phyloP scores from a whole-genome alignment of 352 stramenopile species.

The Phytopythium boreale region DNA sequence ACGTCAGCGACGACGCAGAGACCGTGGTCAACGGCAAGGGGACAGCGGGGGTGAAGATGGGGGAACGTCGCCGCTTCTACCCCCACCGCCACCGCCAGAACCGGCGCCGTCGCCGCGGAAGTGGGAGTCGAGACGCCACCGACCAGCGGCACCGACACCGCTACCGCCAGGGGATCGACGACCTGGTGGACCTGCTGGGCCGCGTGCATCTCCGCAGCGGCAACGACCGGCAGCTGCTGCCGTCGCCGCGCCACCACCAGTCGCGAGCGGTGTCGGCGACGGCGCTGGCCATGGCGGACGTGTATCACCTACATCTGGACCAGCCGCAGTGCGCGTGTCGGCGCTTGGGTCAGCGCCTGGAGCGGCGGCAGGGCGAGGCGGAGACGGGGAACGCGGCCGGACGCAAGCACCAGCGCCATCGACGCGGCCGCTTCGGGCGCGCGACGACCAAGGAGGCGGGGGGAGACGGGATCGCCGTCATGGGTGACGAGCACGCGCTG shows the following conservation, averaged over 20 bases:
- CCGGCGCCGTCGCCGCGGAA: not conserved
- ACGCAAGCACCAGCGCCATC: not conserved
- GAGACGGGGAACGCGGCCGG: not conserved
- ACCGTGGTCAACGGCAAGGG: not conserved
- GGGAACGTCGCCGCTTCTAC: not conserved
- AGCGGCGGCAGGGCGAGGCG: not conserved
- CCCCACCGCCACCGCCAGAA: not conserved
- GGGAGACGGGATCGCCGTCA: not conserved
- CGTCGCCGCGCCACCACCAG: not conserved
- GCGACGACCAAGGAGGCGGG: not conserved
- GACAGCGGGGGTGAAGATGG: too few relatives aligned
- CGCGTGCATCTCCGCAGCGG: not conserved
- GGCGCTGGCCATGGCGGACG: not conserved
- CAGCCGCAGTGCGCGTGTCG: conserved; percentile 1
- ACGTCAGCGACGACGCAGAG: not conserved
- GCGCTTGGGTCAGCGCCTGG: not conserved
- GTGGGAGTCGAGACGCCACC: not conserved
- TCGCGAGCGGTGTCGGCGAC: too few relatives aligned
- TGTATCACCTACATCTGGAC: not conserved
- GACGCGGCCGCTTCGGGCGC: not conserved
- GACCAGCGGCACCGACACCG: not conserved
- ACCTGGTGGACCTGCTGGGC: conserved; percentile 2
- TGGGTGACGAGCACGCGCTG: not conserved
- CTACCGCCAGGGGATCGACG: not conserved
- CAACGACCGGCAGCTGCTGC: not conserved